These are phyloP conservation scores for Coemansia sp. DNA, from an alignment of 192 early-diverging fungal genomes.

Conservation along the genomic window DNA sequence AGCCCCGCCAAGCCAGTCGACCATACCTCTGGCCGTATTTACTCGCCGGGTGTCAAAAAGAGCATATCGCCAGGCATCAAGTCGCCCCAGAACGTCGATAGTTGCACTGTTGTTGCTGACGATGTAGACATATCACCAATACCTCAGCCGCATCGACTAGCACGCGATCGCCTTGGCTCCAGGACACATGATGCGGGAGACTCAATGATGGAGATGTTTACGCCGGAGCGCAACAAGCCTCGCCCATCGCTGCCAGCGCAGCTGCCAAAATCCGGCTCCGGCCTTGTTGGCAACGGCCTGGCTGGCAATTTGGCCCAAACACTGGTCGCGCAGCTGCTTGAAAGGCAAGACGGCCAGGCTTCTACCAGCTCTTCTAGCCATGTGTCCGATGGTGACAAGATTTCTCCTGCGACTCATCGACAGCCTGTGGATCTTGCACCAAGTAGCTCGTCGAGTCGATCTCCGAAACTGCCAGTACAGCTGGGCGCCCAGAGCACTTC, in stretches of 20 bases:
- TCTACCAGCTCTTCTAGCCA: background rate
- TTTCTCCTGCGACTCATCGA: background rate
- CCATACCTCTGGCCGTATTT: background rate
- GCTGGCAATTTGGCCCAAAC: slow-evolving; percentile 8
- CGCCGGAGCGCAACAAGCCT: slow-evolving; percentile 36
- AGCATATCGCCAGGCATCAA: background rate
- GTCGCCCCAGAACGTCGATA: background rate
- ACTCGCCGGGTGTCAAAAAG: background rate
- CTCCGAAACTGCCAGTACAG: background rate
- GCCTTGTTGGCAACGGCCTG: background rate
- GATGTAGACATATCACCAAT: slow-evolving; percentile 10
- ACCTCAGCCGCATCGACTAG: background rate
- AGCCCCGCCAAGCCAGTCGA: background rate
- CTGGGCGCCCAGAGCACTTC: background rate
- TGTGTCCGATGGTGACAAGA: background rate
- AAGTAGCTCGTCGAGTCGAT: background rate
- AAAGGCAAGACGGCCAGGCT: background rate
- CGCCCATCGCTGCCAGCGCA: background rate
- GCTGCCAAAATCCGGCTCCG: background rate
- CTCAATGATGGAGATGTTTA: slow-evolving; percentile 55
- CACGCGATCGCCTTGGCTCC: background rate
- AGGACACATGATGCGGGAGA: slow-evolving; percentile 32
- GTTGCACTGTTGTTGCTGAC: background rate
- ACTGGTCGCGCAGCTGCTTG: slow-evolving; percentile 12
- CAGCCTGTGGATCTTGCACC: background rate